Conservation (phyloP, 2,329 filamentous ascomycete genomes). For the Penicillium sp. region DNA sequence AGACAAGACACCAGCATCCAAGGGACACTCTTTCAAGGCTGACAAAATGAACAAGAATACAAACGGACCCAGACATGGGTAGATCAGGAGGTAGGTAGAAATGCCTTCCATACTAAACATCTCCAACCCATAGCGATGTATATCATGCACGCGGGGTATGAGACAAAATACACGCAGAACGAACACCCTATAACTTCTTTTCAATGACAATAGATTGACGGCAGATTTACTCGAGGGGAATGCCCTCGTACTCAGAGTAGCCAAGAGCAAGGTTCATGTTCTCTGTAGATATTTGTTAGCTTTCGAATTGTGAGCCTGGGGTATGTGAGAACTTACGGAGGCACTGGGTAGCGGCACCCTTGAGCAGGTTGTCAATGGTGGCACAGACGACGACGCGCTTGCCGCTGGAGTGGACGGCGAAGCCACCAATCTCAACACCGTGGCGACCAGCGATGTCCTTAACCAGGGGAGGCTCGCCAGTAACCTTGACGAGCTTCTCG, state of each 20-base stretch:
- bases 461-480: slow-evolving; percentile 79
- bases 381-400: slow-evolving; percentile 92
- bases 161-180: slow-evolving; percentile 17
- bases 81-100: slow-evolving; percentile 23
- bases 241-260: slow-evolving; percentile 83
- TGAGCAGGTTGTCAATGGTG: slow-evolving; percentile 88
- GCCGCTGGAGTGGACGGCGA: slow-evolving; percentile 83
- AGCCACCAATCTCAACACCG: slow-evolving; percentile 88
- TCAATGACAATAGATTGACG: not conserved
- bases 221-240: slow-evolving; percentile 54
- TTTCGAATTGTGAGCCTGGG: not conserved
- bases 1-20: slow-evolving; percentile 8
- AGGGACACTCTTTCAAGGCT: slow-evolving; percentile 1
- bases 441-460: slow-evolving; percentile 81
- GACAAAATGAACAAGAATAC: slow-evolving; percentile 4
- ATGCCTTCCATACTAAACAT: slow-evolving; percentile 15
- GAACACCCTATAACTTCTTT: slow-evolving; percentile 4
- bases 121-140: slow-evolving; percentile 25
- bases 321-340: slow-evolving; percentile 59
- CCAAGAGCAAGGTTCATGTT: slow-evolving; percentile 93
- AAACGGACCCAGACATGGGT: slow-evolving; percentile 8
- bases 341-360: slow-evolving; percentile 90
- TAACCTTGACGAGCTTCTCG: slow-evolving; percentile 89
- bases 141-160: slow-evolving; percentile 30
- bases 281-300: slow-evolving; percentile 47